A percentile compares a stretch with the other conserved stretches of the same genome.
Conservation (phyloP, 176 grass and related monocot genomes). For the Zea luxurians region DNA sequence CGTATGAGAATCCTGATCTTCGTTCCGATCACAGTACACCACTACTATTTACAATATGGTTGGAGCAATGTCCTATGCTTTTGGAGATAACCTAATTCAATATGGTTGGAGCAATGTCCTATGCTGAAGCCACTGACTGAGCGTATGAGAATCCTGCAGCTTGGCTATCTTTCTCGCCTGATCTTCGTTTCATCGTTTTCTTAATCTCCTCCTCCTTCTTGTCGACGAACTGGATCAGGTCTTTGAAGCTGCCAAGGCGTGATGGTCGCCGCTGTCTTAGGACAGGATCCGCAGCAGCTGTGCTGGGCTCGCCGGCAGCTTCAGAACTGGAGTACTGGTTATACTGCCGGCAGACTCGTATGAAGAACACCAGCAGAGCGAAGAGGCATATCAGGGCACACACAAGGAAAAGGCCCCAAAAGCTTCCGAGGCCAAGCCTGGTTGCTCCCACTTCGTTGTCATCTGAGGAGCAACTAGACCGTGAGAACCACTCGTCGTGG, state of each 20-base stretch:
- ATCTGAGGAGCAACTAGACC: constrained; percentile 47
- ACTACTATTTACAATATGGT: constrained; percentile 22
- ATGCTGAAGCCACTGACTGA: constrained; percentile 18
- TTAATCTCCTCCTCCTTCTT: constrained; percentile 57
- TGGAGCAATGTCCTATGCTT: not conserved
- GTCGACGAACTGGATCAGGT: constrained; percentile 64
- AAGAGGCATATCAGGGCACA: constrained; percentile 61
- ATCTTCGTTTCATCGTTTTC: constrained; percentile 42
- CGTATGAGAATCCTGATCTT: too few species aligned
- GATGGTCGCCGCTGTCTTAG: constrained; percentile 1
- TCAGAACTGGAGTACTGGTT: constrained; percentile 41
- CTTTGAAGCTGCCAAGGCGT: constrained; percentile 61
- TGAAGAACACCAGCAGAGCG: constrained; percentile 53
- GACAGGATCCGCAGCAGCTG: not conserved
- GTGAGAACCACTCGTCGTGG: constrained; percentile 67
- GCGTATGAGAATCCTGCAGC: constrained; percentile 25
- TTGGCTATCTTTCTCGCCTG: constrained; percentile 58
- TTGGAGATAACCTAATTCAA: not conserved
- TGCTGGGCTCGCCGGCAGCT: not conserved
- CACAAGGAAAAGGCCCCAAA: constrained; percentile 84
- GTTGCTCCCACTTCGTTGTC: constrained; percentile 43
- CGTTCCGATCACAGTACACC: constrained; percentile 13
- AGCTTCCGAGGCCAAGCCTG: constrained; percentile 62
- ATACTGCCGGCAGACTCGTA: constrained; percentile 54
- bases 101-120: not conserved